phyloP scores from a whole-genome alignment of 108 stramenopile genomes.

The Cyclotella baltica region DNA sequence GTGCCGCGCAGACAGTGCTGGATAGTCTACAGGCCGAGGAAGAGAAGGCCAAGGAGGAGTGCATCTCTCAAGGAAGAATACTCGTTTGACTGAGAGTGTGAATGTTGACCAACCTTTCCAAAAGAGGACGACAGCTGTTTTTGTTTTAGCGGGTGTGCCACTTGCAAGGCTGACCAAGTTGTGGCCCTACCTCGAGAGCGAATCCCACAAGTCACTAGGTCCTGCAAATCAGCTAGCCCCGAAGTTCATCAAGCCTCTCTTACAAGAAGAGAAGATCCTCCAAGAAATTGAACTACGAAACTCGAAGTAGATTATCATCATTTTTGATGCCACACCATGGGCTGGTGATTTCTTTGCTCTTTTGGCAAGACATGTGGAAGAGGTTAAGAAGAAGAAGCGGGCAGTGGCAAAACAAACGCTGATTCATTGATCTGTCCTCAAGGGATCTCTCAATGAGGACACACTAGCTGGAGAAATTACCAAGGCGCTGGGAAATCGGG shows the following conservation, averaged over 20 bases:
- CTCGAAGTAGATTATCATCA: neutral
- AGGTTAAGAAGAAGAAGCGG: neutral
- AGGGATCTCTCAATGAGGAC: neutral
- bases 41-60: neutral
- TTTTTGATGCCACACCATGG: slow-evolving; percentile 10
- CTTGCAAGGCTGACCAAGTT: too few species aligned
- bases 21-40: neutral
- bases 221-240: too few species aligned
- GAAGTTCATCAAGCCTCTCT: too few species aligned
- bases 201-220: too few species aligned
- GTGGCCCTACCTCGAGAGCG: too few species aligned
- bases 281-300: neutral
- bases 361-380: neutral
- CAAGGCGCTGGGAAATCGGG: neutral
- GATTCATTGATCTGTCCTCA: slow-evolving; percentile 7
- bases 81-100: neutral
- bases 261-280: neutral
- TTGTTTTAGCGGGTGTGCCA: too few species aligned
- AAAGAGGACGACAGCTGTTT: neutral
- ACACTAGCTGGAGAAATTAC: neutral
- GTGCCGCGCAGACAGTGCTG: neutral
- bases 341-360: slow-evolving; percentile 3
- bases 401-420: neutral
- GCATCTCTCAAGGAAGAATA: neutral
- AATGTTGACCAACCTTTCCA: neutral